These are phyloP conservation scores for Myxozyma neotropica DNA, from an alignment of 805 yeast species.

Conservation along the genomic window DNA sequence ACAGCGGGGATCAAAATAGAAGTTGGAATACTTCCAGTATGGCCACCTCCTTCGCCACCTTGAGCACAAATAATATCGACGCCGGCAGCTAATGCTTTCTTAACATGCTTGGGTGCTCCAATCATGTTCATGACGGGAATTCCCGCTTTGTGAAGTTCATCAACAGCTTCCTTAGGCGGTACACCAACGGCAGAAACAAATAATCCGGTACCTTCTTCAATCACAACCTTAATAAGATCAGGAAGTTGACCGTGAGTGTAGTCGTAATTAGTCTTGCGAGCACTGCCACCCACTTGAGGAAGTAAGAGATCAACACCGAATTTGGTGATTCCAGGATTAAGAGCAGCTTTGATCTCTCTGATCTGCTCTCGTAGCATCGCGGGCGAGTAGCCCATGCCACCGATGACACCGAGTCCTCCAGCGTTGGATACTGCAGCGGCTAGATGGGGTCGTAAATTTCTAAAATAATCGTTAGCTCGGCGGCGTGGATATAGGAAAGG, in stretches of 20 bases:
- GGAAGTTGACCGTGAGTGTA: slow-evolving; percentile 36
- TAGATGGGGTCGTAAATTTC: slow-evolving; percentile 34
- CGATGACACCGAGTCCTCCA: slow-evolving; percentile 40
- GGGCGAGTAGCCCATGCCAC: slow-evolving; percentile 36
- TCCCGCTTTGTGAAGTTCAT: slow-evolving; percentile 35
- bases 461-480: too few relatives aligned
- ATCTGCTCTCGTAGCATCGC: slow-evolving; percentile 37
- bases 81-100: slow-evolving; percentile 36
- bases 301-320: slow-evolving; percentile 38
- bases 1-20: slow-evolving; percentile 37
- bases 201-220: slow-evolving; percentile 34
- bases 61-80: slow-evolving; percentile 38
- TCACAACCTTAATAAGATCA: slow-evolving; percentile 34
- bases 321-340: slow-evolving; percentile 35
- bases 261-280: slow-evolving; percentile 38
- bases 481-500: background rate
- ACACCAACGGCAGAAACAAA: slow-evolving; percentile 39
- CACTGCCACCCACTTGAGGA: slow-evolving; percentile 39
- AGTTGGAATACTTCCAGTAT: slow-evolving; percentile 37
- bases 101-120: slow-evolving; percentile 37
- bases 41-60: slow-evolving; percentile 41
- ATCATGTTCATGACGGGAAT: slow-evolving; percentile 39
- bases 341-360: slow-evolving; percentile 31
- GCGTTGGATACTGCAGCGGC: slow-evolving; percentile 40
- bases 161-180: slow-evolving; percentile 37